Conservation (phyloP, 805 yeast species). For the Yarrowia sp. region DNA sequence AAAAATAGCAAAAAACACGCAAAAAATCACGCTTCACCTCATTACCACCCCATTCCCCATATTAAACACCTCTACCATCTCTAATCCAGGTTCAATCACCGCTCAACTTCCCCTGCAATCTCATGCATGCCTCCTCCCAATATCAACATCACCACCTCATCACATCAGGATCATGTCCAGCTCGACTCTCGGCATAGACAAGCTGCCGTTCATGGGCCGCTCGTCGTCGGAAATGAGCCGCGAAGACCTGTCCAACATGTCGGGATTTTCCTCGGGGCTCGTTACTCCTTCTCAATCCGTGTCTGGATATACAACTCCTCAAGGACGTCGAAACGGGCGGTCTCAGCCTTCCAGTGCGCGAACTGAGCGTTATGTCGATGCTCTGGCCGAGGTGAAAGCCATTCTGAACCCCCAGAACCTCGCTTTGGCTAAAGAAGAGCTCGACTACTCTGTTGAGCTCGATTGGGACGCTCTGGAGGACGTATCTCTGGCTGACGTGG, state of each 20-base stretch:
- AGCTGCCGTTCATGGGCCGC: conserved; percentile 9
- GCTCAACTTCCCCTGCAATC: too few relatives aligned
- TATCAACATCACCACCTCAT: neutral
- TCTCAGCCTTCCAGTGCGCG: neutral
- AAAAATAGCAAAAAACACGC: too few relatives aligned
- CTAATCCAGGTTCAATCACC: too few relatives aligned
- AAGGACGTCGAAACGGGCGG: conserved; percentile 15
- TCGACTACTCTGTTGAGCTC: neutral
- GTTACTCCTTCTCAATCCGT: conserved; percentile 5
- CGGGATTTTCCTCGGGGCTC: neutral
- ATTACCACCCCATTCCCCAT: too few relatives aligned
- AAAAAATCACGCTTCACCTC: too few relatives aligned
- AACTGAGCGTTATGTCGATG: conserved; percentile 7
- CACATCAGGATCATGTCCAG: neutral
- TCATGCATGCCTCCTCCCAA: neutral
- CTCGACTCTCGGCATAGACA: conserved; percentile 1
- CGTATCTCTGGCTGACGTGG: neutral
- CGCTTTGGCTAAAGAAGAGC: neutral
- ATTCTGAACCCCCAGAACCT: conserved; percentile 18
- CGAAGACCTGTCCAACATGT: conserved; percentile 1
- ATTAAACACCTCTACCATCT: too few relatives aligned
- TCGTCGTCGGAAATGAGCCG: conserved; percentile 18
- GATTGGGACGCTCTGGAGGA: conserved; percentile 13
- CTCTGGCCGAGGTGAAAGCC: conserved; percentile 9
- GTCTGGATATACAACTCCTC: conserved; percentile 9